A percentile compares a stretch with the other conserved stretches of the same genome.
Evolutionary conservation across 768 basidiomycete species (phyloP).

Genomic region (Hypsizygus marmoreus): DNA sequence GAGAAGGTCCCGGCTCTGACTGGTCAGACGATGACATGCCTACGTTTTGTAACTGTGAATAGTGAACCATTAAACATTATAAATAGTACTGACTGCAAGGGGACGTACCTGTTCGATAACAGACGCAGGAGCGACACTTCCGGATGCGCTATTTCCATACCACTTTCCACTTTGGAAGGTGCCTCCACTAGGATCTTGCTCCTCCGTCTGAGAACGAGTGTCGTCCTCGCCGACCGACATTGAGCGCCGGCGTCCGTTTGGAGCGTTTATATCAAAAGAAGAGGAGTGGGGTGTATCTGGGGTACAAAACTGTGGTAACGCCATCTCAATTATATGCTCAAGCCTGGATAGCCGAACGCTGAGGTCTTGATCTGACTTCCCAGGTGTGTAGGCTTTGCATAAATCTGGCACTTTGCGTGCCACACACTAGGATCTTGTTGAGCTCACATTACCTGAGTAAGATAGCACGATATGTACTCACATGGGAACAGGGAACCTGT

Average conservation of each 20-base stretch:
- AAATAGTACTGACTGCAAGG: neutral
- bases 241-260: constrained; percentile 44
- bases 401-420: constrained; percentile 86
- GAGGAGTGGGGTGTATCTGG: constrained; percentile 39
- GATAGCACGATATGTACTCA: constrained; percentile 33
- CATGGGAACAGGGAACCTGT: constrained; percentile 84
- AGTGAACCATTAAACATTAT: neutral
- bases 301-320: constrained; percentile 72
- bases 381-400: constrained; percentile 87
- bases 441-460: constrained; percentile 13
- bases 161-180: constrained; percentile 83
- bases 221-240: constrained; percentile 65
- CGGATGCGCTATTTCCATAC: constrained; percentile 83
- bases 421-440: constrained; percentile 55
- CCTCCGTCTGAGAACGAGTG: constrained; percentile 69
- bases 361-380: constrained; percentile 83
- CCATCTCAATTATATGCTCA: constrained; percentile 80
- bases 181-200: constrained; percentile 74
- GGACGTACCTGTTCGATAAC: constrained; percentile 73
- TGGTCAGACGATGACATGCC: constrained; percentile 13
- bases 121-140: constrained; percentile 78
- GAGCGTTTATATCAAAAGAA: constrained; percentile 24
- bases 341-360: constrained; percentile 71
- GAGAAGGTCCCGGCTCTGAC: constrained; percentile 11
- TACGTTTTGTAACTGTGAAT: constrained; percentile 29